phyloP scores from a whole-genome alignment of 2,329 filamentous ascomycete species.

The Chrysoporthe puriensis region DNA sequence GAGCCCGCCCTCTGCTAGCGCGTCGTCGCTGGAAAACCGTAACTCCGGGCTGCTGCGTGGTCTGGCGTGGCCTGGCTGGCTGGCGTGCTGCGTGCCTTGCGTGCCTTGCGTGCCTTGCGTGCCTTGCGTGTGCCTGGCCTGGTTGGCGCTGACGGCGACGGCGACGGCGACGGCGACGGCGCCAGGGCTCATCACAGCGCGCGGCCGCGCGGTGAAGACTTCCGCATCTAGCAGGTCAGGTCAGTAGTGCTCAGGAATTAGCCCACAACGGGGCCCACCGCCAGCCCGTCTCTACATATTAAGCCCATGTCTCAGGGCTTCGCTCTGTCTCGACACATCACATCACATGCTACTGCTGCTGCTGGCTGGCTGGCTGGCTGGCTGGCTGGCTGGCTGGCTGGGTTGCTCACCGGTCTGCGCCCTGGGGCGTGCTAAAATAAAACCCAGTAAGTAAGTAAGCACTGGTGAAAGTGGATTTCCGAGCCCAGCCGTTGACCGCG shows the following conservation, averaged over 20 bases:
- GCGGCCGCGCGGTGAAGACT: slow-evolving; percentile 2
- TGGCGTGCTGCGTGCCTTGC: neutral
- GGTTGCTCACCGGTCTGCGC: too few relatives aligned
- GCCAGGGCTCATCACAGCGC: neutral
- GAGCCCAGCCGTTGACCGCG: too few relatives aligned
- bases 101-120: neutral
- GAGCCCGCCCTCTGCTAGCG: neutral
- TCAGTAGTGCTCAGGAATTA: too few relatives aligned
- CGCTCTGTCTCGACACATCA: too few relatives aligned
- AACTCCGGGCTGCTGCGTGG: slow-evolving; percentile 1
- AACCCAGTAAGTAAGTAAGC: too few relatives aligned
- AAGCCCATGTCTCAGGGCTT: too few relatives aligned
- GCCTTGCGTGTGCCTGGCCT: neutral
- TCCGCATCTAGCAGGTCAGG: slow-evolving; percentile 3
- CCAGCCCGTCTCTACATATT: neutral
- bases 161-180: neutral
- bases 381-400: too few relatives aligned
- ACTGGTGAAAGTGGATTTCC: too few relatives aligned
- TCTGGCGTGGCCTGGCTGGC: too few relatives aligned
- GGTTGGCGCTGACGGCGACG: neutral
- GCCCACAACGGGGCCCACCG: too few relatives aligned
- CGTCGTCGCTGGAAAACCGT: neutral
- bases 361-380: too few relatives aligned
- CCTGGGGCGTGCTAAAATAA: neutral
- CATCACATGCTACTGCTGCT: too few relatives aligned